phyloP scores from a whole-genome alignment of 2,329 filamentous ascomycete species.

The Trichoderma guizhouense region DNA sequence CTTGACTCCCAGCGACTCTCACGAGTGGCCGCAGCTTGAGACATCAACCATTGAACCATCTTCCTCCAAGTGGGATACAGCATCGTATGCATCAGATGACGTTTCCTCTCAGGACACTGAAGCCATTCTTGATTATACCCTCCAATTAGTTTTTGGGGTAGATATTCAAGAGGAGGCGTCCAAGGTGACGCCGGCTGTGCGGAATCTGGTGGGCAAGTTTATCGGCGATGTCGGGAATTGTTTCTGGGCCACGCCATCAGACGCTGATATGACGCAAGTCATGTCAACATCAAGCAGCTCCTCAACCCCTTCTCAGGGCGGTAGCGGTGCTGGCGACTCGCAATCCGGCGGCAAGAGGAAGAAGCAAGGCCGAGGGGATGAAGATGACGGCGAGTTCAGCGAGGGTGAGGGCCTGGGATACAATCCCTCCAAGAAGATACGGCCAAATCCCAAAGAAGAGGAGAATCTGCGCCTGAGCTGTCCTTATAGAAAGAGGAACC shows the following conservation, averaged over 20 bases:
- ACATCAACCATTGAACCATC: neutral
- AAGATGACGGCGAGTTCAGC: conserved; percentile 34
- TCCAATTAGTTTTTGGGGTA: conserved; percentile 39
- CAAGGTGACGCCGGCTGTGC: conserved; percentile 29
- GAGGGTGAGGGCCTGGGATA: conserved; percentile 34
- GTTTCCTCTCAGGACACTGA: conserved; percentile 35
- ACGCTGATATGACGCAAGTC: conserved; percentile 30
- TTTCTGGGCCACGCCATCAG: conserved; percentile 32
- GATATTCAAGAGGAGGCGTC: conserved; percentile 36
- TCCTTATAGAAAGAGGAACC: conserved; percentile 44
- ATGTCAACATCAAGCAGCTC: conserved; percentile 33
- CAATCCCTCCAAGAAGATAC: conserved; percentile 29
- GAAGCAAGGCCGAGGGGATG: conserved; percentile 32
- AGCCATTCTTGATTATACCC: conserved; percentile 33
- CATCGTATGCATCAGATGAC: conserved; percentile 30
- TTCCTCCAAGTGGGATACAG: conserved; percentile 22
- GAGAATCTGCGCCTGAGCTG: conserved; percentile 41
- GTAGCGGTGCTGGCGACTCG: conserved; percentile 24
- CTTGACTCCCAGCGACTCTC: conserved; percentile 11
- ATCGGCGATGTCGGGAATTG: conserved; percentile 33
- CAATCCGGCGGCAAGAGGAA: conserved; percentile 35
- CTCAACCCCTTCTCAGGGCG: conserved; percentile 30
- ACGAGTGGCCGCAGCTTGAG: conserved; percentile 19
- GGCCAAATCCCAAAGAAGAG: conserved; percentile 34
- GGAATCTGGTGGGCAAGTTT: conserved; percentile 33